These are phyloP conservation scores for Populus alba DNA, from an alignment of 345 rosid species.

Conservation along the genomic window DNA sequence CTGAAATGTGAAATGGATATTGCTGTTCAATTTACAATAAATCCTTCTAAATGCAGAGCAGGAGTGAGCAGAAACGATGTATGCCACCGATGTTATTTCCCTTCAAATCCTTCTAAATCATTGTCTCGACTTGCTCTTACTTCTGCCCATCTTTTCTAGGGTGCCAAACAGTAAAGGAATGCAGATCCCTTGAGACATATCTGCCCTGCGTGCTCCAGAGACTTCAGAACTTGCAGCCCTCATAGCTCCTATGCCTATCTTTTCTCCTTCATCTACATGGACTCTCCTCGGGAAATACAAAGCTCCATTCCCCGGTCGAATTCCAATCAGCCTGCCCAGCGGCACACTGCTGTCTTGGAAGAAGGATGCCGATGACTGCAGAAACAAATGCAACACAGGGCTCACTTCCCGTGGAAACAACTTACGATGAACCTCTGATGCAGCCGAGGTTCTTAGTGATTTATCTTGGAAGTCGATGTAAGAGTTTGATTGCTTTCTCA, in stretches of 20 bases:
- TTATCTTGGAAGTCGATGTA: background rate
- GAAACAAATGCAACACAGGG: background rate
- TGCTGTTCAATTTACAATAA: background rate
- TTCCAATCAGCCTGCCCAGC: constrained; percentile 50
- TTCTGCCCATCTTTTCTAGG: constrained; percentile 38
- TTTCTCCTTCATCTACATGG: constrained; percentile 13
- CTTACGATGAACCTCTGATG: background rate
- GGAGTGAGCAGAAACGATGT: background rate
- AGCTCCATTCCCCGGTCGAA: constrained; percentile 29
- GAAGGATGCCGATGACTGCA: constrained; percentile 55
- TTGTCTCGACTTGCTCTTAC: constrained; percentile 24
- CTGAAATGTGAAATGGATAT: background rate
- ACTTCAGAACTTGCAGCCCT: constrained; percentile 9
- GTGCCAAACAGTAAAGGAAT: constrained; percentile 40
- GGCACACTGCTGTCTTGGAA: constrained; percentile 49
- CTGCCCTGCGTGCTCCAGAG: constrained; percentile 5
- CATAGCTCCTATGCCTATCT: background rate
- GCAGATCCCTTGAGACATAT: constrained; percentile 43
- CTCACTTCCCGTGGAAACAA: background rate
- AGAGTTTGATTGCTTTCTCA: background rate
- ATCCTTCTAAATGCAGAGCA: background rate
- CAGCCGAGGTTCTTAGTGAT: background rate
- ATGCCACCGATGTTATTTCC: background rate
- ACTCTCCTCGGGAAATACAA: constrained; percentile 30
- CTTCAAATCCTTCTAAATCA: background rate